Evolutionary conservation across 2,329 filamentous ascomycete genomes (phyloP), one percentile per base, ranked within the genome.

Genomic region (Cladosporium halotolerans): DNA sequence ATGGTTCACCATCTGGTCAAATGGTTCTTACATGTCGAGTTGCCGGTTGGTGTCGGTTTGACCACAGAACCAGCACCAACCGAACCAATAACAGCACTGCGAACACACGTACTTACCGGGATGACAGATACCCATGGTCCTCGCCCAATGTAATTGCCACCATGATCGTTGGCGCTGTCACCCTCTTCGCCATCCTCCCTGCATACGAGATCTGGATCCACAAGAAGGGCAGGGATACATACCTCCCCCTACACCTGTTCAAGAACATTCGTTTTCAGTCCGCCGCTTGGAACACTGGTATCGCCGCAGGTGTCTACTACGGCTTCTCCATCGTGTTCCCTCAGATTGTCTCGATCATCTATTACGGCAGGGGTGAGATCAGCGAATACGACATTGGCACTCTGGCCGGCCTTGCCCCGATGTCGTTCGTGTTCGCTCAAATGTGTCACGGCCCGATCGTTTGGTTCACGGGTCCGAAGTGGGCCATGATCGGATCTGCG

Each of bases 91-190:
- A n/a, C n/a, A n/a, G n/a, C n/a, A n/a, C n/a, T n/a, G n/a, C n/a
- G n/a, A n/a, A n/a, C n/a, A n/a, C n/a, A n/a, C n/a, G 3, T 16
- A 11, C 14, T 39, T 13, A 39, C 36, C 16, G 38, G 28, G 13
- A 4, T 16, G 6, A n/a, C 33, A 57, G 57, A 13, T 64, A 66
- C 45, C 64, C 65, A 3, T 68, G 65, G 65, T 59, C 58, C 42
- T 62, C 59, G 11, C 54, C 58, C 9, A 53, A 61, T 14, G 63
- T 66, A 9, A 62, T 68, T 41, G 58, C 58, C 10, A 60, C 62
- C 4, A 65, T 64, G 54, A 56, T 63, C 16, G 52, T 64, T 7
- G 63, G 63, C n/a, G 60, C 49, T 10, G 39, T 61, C 3, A 51
- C 48, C 7, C 53, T 64, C 4, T 62, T 67, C 47, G 55, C 32